Evolutionary conservation across 306 rosid species (phyloP), one percentile per base, ranked within the genome.

Genomic region (Quercus parvula): DNA sequence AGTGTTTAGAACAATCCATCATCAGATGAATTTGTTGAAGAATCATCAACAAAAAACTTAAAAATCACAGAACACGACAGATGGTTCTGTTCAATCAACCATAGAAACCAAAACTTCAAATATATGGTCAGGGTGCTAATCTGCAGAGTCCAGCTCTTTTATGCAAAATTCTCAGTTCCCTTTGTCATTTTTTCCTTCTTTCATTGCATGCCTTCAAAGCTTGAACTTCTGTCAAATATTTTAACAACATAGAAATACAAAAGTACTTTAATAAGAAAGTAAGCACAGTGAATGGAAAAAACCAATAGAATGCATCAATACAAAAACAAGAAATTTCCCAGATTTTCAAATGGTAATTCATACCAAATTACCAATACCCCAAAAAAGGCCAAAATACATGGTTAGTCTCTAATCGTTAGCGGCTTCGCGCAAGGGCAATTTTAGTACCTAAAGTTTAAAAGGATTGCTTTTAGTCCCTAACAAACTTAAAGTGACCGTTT

Each of bases 171-270:
- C 86, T 77, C 73, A 69, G 72, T 75, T 84, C 67, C 64, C 70
- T 58, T 44, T 59, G 58, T 73, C 70, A 75, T 62, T 82, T 81
- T 80, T 88, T 82, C 52, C 84, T 91, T 83, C 81, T 90, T 78
- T 90, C 94, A 72, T 72, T 70, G 86, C 98, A 94, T 49, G 82
- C 84, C 90, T 80, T 94, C 90, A 94, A 82, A 88, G 94, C 98
- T 82, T 88, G 91, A 57, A 92, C 89, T 75, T 92, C 92, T 90
- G 88, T 30, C 24, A 70, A 73, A 74, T 69, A 73, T 63, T 69
- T 4, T n/a, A 27, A 54, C 52, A 56, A 15, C 75, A 35, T 4
- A 10, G 18, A n/a, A 9, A n/a, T 24, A 35, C 14, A 56, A 51
- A 17, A 30, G 4, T 1, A 18, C 62, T 13, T 58, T 1, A 46